A percentile compares a stretch with the other conserved stretches of the same genome.
Evolutionary conservation across 1,284 basidiomycete genomes (phyloP).

Genomic region (Takashimella tepidaria): DNA sequence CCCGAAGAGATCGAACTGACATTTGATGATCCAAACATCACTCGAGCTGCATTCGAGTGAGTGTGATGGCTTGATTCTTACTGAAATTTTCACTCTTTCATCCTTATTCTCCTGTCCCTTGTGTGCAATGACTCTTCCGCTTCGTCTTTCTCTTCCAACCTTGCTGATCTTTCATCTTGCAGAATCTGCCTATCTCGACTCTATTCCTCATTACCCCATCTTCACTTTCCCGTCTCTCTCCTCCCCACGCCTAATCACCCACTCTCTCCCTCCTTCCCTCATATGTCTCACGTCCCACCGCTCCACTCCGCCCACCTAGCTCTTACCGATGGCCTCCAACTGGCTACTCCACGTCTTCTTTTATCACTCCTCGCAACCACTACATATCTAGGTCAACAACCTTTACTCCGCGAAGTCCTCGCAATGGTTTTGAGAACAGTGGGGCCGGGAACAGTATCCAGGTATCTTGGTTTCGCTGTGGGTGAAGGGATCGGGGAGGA

Average conservation of each 20-base stretch:
- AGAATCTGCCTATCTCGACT: slow-evolving; percentile 77
- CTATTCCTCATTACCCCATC: slow-evolving; percentile 75
- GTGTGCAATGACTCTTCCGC: slow-evolving; percentile 7
- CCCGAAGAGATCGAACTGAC: slow-evolving; percentile 58
- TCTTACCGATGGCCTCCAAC: slow-evolving; percentile 55
- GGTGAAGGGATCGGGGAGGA: slow-evolving; percentile 63
- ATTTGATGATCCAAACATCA: slow-evolving; percentile 82
- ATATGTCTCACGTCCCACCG: slow-evolving; percentile 55
- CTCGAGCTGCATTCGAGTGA: slow-evolving; percentile 59
- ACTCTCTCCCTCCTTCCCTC: slow-evolving; percentile 60
- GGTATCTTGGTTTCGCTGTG: slow-evolving; percentile 77
- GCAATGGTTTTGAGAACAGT: slow-evolving; percentile 67
- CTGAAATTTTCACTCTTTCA: no score
- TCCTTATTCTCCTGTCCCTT: not conserved
- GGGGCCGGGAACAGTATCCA: slow-evolving; percentile 69
- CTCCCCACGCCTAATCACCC: slow-evolving; percentile 63
- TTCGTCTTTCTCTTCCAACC: not conserved
- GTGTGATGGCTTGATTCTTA: slow-evolving; percentile 16
- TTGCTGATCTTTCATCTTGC: no score
- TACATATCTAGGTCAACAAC: slow-evolving; percentile 76
- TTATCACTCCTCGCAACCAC: slow-evolving; percentile 81
- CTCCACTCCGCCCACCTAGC: slow-evolving; percentile 59
- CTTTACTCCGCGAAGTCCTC: slow-evolving; percentile 68
- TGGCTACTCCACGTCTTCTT: slow-evolving; percentile 73
- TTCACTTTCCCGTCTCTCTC: slow-evolving; percentile 62